Conservation (phyloP, 768 basidiomycete genomes). For the Mycena rosella region DNA sequence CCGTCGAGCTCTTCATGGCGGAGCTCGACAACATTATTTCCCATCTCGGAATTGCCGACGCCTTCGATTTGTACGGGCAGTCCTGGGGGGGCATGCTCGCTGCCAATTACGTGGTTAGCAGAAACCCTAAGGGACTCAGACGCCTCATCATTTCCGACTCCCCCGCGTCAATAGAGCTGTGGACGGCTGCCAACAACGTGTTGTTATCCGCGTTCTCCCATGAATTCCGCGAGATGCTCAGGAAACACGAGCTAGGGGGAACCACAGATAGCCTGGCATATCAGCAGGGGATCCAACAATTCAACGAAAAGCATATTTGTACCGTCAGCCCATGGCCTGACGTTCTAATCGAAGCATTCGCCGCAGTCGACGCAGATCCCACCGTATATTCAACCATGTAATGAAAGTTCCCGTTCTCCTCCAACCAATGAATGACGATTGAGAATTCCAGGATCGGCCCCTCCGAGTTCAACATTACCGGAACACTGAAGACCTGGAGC, state of each 20-base stretch:
- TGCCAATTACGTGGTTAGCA: slow-evolving; percentile 34
- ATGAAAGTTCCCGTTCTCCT: too few species aligned
- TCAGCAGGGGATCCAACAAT: slow-evolving; percentile 41
- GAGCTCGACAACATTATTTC: slow-evolving; percentile 60
- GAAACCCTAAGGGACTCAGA: slow-evolving; percentile 37
- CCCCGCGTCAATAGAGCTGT: slow-evolving; percentile 47
- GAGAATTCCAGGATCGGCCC: slow-evolving; percentile 32
- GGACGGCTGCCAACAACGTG: slow-evolving; percentile 40
- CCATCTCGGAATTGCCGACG: slow-evolving; percentile 54
- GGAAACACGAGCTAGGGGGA: slow-evolving; percentile 46
- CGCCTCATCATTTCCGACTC: slow-evolving; percentile 50
- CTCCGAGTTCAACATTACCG: slow-evolving; percentile 52
- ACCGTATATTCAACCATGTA: slow-evolving; percentile 41
- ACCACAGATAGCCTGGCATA: slow-evolving; percentile 47
- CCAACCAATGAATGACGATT: not conserved
- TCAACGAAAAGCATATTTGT: slow-evolving; percentile 48
- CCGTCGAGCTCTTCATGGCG: slow-evolving; percentile 57
- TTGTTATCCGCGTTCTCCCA: slow-evolving; percentile 44
- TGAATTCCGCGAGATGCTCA: slow-evolving; percentile 43
- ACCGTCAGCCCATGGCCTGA: slow-evolving; percentile 44
- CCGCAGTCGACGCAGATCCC: slow-evolving; percentile 40
- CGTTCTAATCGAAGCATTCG: slow-evolving; percentile 43
- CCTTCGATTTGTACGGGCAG: slow-evolving; percentile 63
- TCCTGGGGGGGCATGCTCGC: slow-evolving; percentile 65
- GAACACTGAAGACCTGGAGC: slow-evolving; percentile 59